These are phyloP conservation scores for Marasmius fiardii DNA, from an alignment of 1,284 basidiomycete species.

Conservation along the genomic window DNA sequence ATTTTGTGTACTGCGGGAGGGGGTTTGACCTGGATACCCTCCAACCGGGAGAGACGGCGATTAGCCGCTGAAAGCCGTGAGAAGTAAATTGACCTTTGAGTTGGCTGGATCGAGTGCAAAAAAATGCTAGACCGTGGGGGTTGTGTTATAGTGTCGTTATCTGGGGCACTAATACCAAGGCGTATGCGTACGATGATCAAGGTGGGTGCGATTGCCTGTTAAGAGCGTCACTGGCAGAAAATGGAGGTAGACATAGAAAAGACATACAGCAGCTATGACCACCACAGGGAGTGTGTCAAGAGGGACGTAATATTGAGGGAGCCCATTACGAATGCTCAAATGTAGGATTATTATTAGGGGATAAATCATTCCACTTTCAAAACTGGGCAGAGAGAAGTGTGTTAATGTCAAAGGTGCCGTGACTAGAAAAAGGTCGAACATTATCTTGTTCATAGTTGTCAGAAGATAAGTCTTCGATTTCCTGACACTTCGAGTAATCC, in stretches of 20 bases:
- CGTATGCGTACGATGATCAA: background rate
- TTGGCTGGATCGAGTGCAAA: too few relatives aligned
- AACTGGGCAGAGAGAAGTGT: background rate
- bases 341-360: background rate
- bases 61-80: too few relatives aligned
- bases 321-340: background rate
- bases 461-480: background rate
- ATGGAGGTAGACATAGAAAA: too few relatives aligned
- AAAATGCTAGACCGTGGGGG: background rate
- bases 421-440: background rate
- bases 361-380: background rate
- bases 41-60: too few relatives aligned
- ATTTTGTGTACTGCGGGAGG: too few relatives aligned
- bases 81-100: too few relatives aligned
- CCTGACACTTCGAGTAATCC: background rate
- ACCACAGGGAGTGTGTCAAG: background rate
- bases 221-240: background rate
- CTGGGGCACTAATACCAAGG: background rate
- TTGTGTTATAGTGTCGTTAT: background rate
- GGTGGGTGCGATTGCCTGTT: slow-evolving; percentile 1
- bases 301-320: background rate
- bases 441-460: background rate
- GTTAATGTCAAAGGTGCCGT: background rate
- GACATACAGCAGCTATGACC: background rate
- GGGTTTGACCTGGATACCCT: too few relatives aligned